Evolutionary conservation across 1,284 basidiomycete species (phyloP).

Genomic region (Cryptococcus maquisensis): DNA sequence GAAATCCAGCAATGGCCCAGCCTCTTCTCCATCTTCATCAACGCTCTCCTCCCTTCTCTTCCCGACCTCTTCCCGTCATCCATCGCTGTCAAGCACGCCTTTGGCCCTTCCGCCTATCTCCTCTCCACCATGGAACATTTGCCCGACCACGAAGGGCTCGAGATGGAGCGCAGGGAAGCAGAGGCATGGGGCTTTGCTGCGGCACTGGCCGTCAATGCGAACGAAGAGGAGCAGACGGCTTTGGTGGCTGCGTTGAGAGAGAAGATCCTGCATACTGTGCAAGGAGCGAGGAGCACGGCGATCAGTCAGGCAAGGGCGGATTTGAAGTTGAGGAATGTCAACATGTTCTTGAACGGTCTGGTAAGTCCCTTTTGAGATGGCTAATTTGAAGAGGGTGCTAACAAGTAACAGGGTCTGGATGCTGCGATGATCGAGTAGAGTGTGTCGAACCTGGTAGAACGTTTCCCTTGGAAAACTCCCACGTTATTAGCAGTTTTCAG

Average conservation of each 20-base stretch:
- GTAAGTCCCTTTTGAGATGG: constrained; percentile 19
- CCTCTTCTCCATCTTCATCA: constrained; percentile 79
- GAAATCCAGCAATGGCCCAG: constrained; percentile 84
- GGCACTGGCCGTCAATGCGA: constrained; percentile 83
- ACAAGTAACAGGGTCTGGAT: constrained; percentile 31
- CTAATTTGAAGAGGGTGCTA: not conserved
- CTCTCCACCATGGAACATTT: constrained; percentile 23
- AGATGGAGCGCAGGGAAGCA: constrained; percentile 48
- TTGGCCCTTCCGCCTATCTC: constrained; percentile 52
- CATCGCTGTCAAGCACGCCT: constrained; percentile 59
- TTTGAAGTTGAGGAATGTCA: constrained; percentile 47
- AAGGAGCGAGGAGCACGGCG: constrained; percentile 38
- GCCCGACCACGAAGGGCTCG: constrained; percentile 68
- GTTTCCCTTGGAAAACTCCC: not conserved
- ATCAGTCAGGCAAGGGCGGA: constrained; percentile 35
- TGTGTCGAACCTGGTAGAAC: not conserved
- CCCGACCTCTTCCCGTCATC: constrained; percentile 84
- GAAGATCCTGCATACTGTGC: constrained; percentile 56
- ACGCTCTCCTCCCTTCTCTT: constrained; percentile 69
- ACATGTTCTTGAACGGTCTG: constrained; percentile 49
- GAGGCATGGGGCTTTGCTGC: constrained; percentile 49
- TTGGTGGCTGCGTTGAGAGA: constrained; percentile 84
- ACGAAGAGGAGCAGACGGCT: constrained; percentile 72
- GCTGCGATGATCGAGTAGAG: constrained; percentile 41
- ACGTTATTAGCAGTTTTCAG: not conserved